These are phyloP conservation scores for Mariannaea elegans DNA, from an alignment of 2,329 filamentous ascomycete species.

Conservation along the genomic window DNA sequence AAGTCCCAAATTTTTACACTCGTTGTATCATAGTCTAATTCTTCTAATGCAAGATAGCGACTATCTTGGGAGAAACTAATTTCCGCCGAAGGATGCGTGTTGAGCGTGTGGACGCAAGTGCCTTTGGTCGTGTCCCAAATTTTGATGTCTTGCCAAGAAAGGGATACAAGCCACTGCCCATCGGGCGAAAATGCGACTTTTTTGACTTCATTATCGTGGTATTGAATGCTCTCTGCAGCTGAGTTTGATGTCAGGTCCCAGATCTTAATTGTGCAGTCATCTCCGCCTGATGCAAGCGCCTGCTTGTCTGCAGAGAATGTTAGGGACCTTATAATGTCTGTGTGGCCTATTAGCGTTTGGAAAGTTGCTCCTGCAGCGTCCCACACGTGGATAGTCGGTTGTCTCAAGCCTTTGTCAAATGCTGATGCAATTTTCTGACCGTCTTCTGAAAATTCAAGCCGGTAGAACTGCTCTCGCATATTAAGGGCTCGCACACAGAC, in stretches of 20 bases:
- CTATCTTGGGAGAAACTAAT: too few species aligned
- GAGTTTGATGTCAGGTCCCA: background rate
- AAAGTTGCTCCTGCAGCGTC: background rate
- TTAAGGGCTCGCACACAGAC: background rate
- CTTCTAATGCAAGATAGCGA: too few species aligned
- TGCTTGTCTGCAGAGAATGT: background rate
- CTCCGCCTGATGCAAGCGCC: background rate
- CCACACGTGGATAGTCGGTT: background rate
- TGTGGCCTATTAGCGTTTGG: background rate
- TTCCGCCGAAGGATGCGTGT: too few species aligned
- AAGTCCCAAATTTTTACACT: too few species aligned
- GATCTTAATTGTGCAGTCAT: background rate
- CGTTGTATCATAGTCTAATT: too few species aligned
- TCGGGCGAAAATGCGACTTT: background rate
- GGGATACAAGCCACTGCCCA: background rate
- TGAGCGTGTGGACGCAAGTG: background rate
- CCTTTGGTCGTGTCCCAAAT: background rate
- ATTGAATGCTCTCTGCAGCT: background rate
- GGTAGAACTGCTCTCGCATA: fast-evolving
- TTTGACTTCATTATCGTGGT: fast-evolving
- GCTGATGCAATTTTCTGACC: background rate
- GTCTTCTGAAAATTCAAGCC: background rate
- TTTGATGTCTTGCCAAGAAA: background rate
- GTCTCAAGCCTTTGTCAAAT: background rate
- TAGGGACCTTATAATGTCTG: fast-evolving